Percentiles rank a stretch among this genome's conserved stretches.
These are phyloP conservation scores for Bryum argenteum DNA, from an alignment of 225 moss, liverwort and hornwort genomes.

Conservation along the genomic window DNA sequence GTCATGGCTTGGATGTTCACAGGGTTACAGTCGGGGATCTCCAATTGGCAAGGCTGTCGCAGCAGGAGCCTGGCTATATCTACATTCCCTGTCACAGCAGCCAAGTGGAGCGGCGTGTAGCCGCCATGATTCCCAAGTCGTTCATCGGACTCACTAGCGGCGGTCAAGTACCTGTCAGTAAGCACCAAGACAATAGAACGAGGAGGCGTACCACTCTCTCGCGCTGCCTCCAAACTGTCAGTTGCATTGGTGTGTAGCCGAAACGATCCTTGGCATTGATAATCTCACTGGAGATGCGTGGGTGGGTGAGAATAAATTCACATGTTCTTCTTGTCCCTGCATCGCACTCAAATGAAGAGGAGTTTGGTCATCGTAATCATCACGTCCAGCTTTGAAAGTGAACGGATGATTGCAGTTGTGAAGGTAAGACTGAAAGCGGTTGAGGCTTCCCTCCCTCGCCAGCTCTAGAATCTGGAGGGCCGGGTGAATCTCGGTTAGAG, in stretches of 20 bases:
- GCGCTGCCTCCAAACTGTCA: background rate
- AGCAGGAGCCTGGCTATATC: background rate
- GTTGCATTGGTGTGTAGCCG: slow-evolving; percentile 24
- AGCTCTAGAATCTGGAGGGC: background rate
- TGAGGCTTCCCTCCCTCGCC: background rate
- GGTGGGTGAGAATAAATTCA: background rate
- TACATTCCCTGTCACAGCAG: accelerated
- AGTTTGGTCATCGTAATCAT: background rate
- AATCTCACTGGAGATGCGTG: background rate
- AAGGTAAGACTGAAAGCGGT: background rate
- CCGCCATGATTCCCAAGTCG: accelerated
- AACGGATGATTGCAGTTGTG: background rate
- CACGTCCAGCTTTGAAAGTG: background rate
- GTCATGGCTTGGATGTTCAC: background rate
- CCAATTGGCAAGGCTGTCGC: background rate
- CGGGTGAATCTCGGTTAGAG: background rate
- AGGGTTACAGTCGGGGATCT: background rate
- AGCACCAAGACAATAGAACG: background rate
- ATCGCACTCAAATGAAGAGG: slow-evolving; percentile 26
- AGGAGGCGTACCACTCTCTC: background rate
- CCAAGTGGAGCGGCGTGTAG: slow-evolving; percentile 14
- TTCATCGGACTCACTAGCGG: slow-evolving; percentile 10
- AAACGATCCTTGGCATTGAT: slow-evolving; percentile 12
- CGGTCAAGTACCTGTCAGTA: background rate
- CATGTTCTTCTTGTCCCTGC: background rate